Base-by-base conservation (phyloP, 345 rosid genomes). In the Cardamine occulta region DNA sequence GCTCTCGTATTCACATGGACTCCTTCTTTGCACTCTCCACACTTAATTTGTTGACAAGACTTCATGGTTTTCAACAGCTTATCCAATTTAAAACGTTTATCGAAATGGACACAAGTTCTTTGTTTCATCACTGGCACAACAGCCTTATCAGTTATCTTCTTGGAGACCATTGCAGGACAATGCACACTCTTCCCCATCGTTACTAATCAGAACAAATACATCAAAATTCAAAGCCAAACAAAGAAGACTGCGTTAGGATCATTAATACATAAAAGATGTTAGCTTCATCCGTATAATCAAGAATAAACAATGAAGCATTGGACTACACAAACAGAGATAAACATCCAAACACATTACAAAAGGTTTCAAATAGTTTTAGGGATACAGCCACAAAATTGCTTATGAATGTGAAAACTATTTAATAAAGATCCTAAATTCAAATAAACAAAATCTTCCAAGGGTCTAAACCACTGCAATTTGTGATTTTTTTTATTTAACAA, bases 1-100 rank as follows among this genome's bases (percentile, higher is more conserved):
- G 84, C 88, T 83, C 81, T 86, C 83, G 87, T 21, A 21, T 21
- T 83, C 54, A 84, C 90, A 61, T 74, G 74, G 31, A 54, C 81
- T 18, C 86, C 85, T 71, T 83, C 91, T 39, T 84, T 83, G 55
- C 99, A 95, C 77, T 90, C 96, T 71, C 84, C 90, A 34, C 99
- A 95, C 75, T 80, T 84, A 12, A 79, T 37, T 70, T 80, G 75
- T 54, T 67, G 85, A 2, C 84, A 81, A 58, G 86, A 70, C 72
- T 68, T 75, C 31, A 95, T 73, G 72, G 82, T 90, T 37, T 74
- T 86, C 9, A 87, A 82, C 79, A 92, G 45, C 52, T 75, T 85
- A 56, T 81, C 84, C 69, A 88, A 47, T 61, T 87, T 80, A 78
- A 88, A 63, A 61, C 84, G 86, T 74, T 83, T 89, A 4, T 81